These are phyloP conservation scores for Gnetum montanum DNA, from an alignment of 75 land plant genomes.

Conservation along the genomic window DNA sequence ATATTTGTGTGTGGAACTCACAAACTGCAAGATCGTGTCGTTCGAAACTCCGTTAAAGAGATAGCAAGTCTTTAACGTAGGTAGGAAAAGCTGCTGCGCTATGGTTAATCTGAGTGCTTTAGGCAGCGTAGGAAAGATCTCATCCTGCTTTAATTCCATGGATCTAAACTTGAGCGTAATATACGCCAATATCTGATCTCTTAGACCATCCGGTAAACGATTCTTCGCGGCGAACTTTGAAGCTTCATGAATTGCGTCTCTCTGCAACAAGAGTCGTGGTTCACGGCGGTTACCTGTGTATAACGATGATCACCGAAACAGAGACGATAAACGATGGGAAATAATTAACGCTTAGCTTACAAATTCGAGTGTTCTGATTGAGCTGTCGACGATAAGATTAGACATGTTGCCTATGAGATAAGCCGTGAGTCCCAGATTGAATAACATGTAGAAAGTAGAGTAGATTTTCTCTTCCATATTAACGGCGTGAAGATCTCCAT, in stretches of 20 bases:
- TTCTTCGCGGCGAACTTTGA: constrained; percentile 48
- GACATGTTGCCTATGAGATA: constrained; percentile 87
- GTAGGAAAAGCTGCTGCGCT: constrained; percentile 56
- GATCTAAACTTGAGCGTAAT: constrained; percentile 63
- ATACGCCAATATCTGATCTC: constrained; percentile 30
- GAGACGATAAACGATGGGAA: too few species aligned
- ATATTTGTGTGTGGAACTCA: too few species aligned
- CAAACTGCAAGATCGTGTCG: constrained; percentile 1
- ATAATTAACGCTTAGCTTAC: constrained; percentile 20
- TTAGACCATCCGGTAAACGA: constrained; percentile 26
- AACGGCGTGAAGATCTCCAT: constrained; percentile 58
- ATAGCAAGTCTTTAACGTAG: constrained; percentile 37
- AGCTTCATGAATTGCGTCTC: constrained; percentile 47
- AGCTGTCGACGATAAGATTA: constrained; percentile 53
- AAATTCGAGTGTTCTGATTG: constrained; percentile 40
- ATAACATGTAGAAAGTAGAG: constrained; percentile 43
- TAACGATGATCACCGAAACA: background rate
- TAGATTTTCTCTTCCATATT: constrained; percentile 46
- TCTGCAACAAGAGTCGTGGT: constrained; percentile 27
- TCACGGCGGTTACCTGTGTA: background rate
- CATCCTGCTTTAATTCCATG: constrained; percentile 60
- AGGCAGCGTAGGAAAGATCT: constrained; percentile 47
- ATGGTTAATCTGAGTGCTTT: constrained; percentile 69
- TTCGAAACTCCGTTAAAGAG: constrained; percentile 25
- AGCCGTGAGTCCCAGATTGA: constrained; percentile 73